Evolutionary conservation across 805 yeast genomes (phyloP).

Genomic region (Metschnikowia picachoensis): DNA sequence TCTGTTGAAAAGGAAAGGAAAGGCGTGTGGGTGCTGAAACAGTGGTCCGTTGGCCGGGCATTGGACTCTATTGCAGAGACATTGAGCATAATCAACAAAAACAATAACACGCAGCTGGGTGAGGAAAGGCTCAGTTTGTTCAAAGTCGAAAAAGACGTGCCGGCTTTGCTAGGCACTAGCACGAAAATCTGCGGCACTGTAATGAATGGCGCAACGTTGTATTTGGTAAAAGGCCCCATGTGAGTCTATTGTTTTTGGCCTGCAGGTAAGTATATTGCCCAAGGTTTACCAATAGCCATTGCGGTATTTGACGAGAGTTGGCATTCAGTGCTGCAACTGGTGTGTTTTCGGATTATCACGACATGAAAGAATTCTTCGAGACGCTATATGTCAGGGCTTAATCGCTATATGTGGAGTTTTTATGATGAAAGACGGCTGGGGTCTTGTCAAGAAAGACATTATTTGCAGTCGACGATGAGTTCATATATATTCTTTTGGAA

Average conservation of each 20-base stretch:
- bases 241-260: background rate
- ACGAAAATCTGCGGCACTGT: slow-evolving; percentile 40
- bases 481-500: too few species aligned
- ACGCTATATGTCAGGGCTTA: too few species aligned
- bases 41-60: slow-evolving; percentile 59
- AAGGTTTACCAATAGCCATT: background rate
- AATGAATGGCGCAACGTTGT: slow-evolving; percentile 48
- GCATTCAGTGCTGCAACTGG: too few species aligned
- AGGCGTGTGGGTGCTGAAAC: slow-evolving; percentile 46
- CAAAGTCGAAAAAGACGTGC: slow-evolving; percentile 27
- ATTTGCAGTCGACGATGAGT: too few species aligned
- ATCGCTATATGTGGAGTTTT: too few species aligned
- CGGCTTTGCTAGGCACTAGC: slow-evolving; percentile 27
- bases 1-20: slow-evolving; percentile 25
- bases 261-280: background rate
- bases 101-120: slow-evolving; percentile 42
- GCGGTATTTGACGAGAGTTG: too few species aligned
- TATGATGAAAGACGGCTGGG: too few species aligned
- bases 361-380: too few species aligned
- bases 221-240: slow-evolving; percentile 47
- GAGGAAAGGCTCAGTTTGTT: slow-evolving; percentile 47
- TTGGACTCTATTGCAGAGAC: slow-evolving; percentile 50
- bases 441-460: too few species aligned
- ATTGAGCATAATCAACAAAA: slow-evolving; percentile 45
- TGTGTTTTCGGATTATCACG: too few species aligned